These are phyloP conservation scores for Breynia disticha DNA, from an alignment of 441 rosid species.

Conservation along the genomic window DNA sequence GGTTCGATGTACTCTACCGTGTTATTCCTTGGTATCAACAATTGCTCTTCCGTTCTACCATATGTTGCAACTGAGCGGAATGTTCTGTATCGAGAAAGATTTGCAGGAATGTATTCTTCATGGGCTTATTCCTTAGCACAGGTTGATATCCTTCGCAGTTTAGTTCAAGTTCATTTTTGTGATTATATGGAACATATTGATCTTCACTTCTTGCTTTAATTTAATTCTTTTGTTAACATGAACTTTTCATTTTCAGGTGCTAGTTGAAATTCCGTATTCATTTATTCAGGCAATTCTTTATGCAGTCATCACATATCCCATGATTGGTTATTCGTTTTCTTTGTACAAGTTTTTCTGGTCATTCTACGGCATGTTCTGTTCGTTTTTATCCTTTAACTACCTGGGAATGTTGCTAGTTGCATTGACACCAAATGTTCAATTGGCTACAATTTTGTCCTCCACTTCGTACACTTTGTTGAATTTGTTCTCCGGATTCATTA, in stretches of 20 bases:
- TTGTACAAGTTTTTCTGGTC: constrained; percentile 36
- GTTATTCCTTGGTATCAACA: constrained; percentile 47
- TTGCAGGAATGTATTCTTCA: constrained; percentile 63
- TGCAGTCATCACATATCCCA: constrained; percentile 32
- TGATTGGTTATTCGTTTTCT: constrained; percentile 31
- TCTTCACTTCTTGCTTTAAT: too few relatives aligned
- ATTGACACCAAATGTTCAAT: constrained; percentile 31
- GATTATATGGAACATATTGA: too few relatives aligned
- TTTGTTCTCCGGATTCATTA: constrained; percentile 34
- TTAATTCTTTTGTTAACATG: too few relatives aligned
- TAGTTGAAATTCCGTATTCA: constrained; percentile 37
- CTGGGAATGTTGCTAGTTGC: constrained; percentile 36
- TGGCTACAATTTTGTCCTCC: constrained; percentile 30
- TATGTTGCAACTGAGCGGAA: constrained; percentile 42
- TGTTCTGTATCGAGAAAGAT: constrained; percentile 55
- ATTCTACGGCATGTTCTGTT: constrained; percentile 29
- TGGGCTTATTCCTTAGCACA: constrained; percentile 63
- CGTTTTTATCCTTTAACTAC: constrained; percentile 31
- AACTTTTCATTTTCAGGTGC: constrained; percentile 19
- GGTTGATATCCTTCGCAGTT: constrained; percentile 21
- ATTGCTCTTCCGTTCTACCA: constrained; percentile 40
- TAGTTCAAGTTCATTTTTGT: too few relatives aligned
- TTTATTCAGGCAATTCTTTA: constrained; percentile 23
- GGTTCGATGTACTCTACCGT: constrained; percentile 44
- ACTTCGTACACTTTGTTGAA: constrained; percentile 22